Base-by-base conservation (phyloP, 2,329 filamentous ascomycete genomes). In the Scytalidium sp. region DNA sequence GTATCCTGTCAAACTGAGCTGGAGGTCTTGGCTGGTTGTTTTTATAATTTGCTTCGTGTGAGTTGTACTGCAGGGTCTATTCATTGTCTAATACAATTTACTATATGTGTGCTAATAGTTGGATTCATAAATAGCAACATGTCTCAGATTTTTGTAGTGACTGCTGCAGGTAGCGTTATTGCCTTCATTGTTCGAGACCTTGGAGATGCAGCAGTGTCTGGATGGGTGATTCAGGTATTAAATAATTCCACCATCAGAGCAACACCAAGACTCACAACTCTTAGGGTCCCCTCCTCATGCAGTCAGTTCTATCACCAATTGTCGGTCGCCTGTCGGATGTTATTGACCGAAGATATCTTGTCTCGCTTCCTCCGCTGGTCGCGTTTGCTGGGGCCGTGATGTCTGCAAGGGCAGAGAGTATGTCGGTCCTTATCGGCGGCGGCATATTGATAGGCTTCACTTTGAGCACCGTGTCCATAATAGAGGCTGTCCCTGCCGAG, bases 321-420 rank as follows among this genome's bases (percentile, higher is more conserved):
- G 70, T 81, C 2, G 79, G 79, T 10, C 72, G 79, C 3, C 69
- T 83, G 0, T 81, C 78, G 9, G 78, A 83, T 60, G 76, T 81
- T 2, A 8, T 80, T 1, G 76, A 81, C 51, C 70, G 78, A 43
- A 81, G 81, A 59, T 73, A 71, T 43, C 67, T 83, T 15, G 76
- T 77, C 0, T 65, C 75, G 0, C 63, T 75, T 5, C 78, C 77
- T 3, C 77, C 78, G 0, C 60, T 80, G 1, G 71, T 82, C 20
- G 77, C 79, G 3, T 79, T 79, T 50, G 69, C 71, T 10, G 79
- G 79, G 11, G 72, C 76, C 7, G 68, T 80, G 13, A 64, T 81
- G 1, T 81, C 75, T 5, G 79, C 78, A 3, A 79, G 74, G 54
- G 78, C 79, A 0, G 75, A 68, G 0, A 76, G 71, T 2, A 82